Base-by-base conservation (phyloP, 208 protist species). In the Crithidia bombi region DNA sequence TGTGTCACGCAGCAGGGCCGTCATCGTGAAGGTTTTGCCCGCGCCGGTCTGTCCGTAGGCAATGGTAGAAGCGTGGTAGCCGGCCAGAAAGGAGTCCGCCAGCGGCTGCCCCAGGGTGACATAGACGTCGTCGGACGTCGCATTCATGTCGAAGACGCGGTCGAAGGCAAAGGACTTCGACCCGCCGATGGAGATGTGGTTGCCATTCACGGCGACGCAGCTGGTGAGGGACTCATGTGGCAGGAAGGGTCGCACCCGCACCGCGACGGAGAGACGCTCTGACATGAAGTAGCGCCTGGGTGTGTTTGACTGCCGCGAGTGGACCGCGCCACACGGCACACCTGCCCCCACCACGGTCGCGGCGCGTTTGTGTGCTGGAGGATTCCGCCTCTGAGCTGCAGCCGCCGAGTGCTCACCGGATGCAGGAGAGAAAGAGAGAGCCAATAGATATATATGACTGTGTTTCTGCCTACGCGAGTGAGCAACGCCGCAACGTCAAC, bases 1-100 rank as follows among this genome's bases (percentile, higher is more conserved):
- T 33, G 98, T 83, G 47, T 92, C 91, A 23, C 49, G 32, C 0
- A 80, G 79, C 38, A 88, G 83, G 39, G 65, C 52, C 17, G 66
- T 81, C 95, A 98, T 98, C 25, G 97, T 99, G 80, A 87, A 90
- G 38, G 97, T 99, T 75, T 99, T 99, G 28, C 97, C 97, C 10
- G 93, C 84, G 19, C 94, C 94, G 26, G 96, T 98, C 69, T 98
- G 97, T 11, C 96, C 97, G 67, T 98, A 99, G 30, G 96, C 96
- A 35, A 98, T 97, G 26, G 87, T 89, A 26, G 96, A 96, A 10
- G 88, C 86, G 38, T 98, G 98, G 73, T 90, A 97, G 36, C 96
- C 95, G 65, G 86, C 79, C 25, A 98, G 82, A 51, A 96, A 93
- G 11, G 83, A 63, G 23, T 87, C 67, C 0, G 94, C 81, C 1